Conservation (phyloP, 768 basidiomycete species). For the Mycena polygramma region DNA sequence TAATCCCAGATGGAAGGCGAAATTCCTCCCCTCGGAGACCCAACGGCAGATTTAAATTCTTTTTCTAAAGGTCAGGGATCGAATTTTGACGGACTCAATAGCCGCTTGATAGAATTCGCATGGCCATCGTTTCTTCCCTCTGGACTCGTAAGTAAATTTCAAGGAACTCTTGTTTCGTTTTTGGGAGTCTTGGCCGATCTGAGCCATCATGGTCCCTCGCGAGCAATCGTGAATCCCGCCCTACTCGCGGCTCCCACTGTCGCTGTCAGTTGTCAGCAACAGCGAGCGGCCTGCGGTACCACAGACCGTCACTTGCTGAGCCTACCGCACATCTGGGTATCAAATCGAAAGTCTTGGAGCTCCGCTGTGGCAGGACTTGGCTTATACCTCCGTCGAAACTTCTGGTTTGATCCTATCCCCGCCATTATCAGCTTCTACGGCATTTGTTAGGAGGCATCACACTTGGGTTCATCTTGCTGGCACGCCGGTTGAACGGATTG, state of each 20-base stretch:
- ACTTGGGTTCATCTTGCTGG: not conserved
- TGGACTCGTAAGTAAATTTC: not conserved
- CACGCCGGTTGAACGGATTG: conserved; percentile 15
- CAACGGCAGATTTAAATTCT: not conserved
- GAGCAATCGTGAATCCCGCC: not conserved
- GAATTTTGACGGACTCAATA: no score
- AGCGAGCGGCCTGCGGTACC: not conserved
- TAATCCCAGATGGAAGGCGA: not conserved
- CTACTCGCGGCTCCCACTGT: not conserved
- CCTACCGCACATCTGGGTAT: conserved; percentile 6
- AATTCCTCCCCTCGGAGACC: not conserved
- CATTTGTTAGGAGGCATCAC: conserved; percentile 26
- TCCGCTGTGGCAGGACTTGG: conserved; percentile 18
- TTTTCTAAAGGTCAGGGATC: no score
- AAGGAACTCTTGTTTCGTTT: not conserved
- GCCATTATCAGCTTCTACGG: conserved; percentile 22
- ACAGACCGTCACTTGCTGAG: not conserved
- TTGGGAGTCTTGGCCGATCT: not conserved
- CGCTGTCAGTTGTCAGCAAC: not conserved
- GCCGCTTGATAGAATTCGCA: not conserved
- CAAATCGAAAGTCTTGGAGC: conserved; percentile 5
- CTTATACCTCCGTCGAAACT: conserved; percentile 7
- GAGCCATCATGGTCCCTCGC: not conserved
- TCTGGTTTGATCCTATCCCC: conserved; percentile 11
- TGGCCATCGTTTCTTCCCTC: not conserved